Evolutionary conservation across 2,329 filamentous ascomycete species (phyloP).

Genomic region (Trichoderma breve): DNA sequence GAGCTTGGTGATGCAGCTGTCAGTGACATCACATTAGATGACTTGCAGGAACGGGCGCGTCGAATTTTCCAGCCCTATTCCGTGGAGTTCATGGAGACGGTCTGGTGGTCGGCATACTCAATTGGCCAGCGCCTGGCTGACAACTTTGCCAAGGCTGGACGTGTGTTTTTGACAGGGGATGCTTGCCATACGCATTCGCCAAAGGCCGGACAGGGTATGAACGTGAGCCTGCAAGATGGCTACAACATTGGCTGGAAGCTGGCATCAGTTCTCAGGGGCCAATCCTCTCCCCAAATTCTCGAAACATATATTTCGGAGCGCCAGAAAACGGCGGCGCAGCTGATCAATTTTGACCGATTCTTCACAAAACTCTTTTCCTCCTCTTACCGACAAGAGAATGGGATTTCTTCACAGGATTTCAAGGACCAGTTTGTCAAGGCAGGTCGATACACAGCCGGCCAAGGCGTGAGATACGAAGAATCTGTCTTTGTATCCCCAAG

Average conservation of each 20-base stretch:
- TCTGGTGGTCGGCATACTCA: conserved; percentile 1
- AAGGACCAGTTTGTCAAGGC: neutral
- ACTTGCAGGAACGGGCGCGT: neutral
- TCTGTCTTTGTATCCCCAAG: neutral
- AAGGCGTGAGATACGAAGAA: conserved; percentile 3
- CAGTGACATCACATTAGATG: neutral
- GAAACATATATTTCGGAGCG: neutral
- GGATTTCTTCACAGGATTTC: neutral
- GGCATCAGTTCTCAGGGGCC: neutral
- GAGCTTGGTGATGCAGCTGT: neutral
- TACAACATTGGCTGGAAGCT: conserved; percentile 6
- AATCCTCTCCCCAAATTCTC: neutral
- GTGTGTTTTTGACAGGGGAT: neutral
- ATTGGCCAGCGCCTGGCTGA: neutral
- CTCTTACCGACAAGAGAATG: neutral
- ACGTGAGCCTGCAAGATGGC: neutral
- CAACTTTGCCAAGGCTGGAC: neutral
- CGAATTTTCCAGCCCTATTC: neutral
- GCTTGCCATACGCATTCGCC: neutral
- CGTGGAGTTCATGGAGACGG: neutral
- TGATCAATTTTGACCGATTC: conserved; percentile 2
- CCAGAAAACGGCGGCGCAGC: neutral
- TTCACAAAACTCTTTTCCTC: neutral
- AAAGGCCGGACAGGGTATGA: neutral
- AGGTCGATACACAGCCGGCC: neutral